Conservation (phyloP, 441 rosid species). For the Francoa sonchifolia region DNA sequence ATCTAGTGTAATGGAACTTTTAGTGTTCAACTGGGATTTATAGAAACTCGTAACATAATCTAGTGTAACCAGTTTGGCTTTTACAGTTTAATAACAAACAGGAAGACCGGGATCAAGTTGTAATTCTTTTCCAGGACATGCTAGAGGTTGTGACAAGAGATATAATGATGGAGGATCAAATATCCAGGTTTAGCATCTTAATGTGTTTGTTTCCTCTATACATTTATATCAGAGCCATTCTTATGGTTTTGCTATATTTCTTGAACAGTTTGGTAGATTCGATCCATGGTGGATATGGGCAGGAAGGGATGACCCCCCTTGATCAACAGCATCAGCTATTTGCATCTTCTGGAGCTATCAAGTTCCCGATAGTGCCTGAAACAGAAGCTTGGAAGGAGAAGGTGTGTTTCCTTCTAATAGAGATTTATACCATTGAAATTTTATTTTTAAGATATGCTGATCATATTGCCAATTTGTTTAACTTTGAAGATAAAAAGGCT, state of each 20-base stretch:
- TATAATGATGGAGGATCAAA: slow-evolving; percentile 71
- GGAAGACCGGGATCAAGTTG: slow-evolving; percentile 81
- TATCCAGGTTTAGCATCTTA: slow-evolving; percentile 38
- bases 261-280: slow-evolving; percentile 60
- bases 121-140: slow-evolving; percentile 97
- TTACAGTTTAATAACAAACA: slow-evolving; percentile 58
- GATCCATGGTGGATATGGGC: slow-evolving; percentile 52
- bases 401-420: slow-evolving; percentile 25
- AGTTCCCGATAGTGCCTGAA: slow-evolving; percentile 53
- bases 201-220: slow-evolving; percentile 6
- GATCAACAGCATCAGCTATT: slow-evolving; percentile 67
- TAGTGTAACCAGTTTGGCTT: slow-evolving; percentile 10
- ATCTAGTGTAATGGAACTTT: background rate
- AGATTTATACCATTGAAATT: background rate
- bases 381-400: slow-evolving; percentile 98
- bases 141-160: slow-evolving; percentile 91
- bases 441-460: slow-evolving; percentile 2
- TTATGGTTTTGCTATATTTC: slow-evolving; percentile 11
- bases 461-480: slow-evolving; percentile 4
- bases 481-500: slow-evolving; percentile 71
- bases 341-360: slow-evolving; percentile 89
- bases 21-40: slow-evolving; percentile 5
- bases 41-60: slow-evolving; percentile 6
- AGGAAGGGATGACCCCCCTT: slow-evolving; percentile 52
- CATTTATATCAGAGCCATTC: slow-evolving; percentile 9